phyloP scores from a whole-genome alignment of 108 stramenopile species.

The Nitzschia sp. region DNA sequence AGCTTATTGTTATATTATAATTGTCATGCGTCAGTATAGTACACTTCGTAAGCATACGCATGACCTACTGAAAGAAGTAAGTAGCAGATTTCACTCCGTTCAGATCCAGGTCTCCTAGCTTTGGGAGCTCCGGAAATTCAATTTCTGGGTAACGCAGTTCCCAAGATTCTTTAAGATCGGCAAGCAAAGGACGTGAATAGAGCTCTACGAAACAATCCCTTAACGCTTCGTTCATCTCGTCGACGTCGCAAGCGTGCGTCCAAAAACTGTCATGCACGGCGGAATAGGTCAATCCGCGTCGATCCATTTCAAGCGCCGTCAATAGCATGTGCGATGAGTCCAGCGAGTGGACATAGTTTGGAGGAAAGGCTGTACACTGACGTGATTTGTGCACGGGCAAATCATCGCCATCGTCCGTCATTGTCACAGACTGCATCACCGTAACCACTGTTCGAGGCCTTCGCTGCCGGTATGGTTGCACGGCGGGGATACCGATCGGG shows the following conservation, averaged over 20 bases:
- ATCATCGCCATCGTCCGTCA: slow-evolving; percentile 82
- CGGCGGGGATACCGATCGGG: slow-evolving; percentile 96
- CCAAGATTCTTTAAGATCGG: slow-evolving; percentile 76
- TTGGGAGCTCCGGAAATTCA: slow-evolving; percentile 91
- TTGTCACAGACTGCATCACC: slow-evolving; percentile 82
- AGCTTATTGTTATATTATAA: too few species aligned
- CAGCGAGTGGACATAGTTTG: slow-evolving; percentile 98
- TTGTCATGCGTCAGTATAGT: too few species aligned
- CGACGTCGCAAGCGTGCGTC: slow-evolving; percentile 97
- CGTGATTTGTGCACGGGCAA: slow-evolving; percentile 84
- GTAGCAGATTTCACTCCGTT: slow-evolving; percentile 87
- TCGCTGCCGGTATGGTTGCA: slow-evolving; percentile 95
- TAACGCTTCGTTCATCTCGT: slow-evolving; percentile 92
- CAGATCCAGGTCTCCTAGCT: slow-evolving; percentile 88
- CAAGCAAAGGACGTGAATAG: slow-evolving; percentile 90
- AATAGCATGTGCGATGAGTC: slow-evolving; percentile 99
- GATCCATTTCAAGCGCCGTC: slow-evolving; percentile 96
- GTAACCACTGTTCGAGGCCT: slow-evolving; percentile 83
- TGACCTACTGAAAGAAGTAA: slow-evolving; percentile 95
- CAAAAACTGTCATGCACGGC: slow-evolving; percentile 99
- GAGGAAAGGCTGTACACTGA: slow-evolving; percentile 97
- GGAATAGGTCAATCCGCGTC: slow-evolving; percentile 88
- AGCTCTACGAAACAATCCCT: slow-evolving; percentile 95
- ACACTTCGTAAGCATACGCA: too few species aligned
- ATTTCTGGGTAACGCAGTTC: slow-evolving; percentile 91